Evolutionary conservation across 306 rosid species (phyloP).

Genomic region (Ammopiptanthus mongolicus): DNA sequence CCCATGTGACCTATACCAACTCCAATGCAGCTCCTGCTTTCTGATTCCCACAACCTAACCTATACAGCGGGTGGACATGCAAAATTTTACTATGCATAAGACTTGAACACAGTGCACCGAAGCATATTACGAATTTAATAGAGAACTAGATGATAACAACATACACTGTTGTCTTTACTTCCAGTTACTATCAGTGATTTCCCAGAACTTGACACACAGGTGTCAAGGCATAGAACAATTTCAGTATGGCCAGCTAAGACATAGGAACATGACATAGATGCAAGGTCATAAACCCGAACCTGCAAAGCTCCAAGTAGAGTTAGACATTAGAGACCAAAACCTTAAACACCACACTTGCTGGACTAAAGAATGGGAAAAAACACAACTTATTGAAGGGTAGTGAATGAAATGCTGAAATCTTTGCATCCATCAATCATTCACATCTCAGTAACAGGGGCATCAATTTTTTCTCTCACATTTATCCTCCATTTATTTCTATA

Average conservation of each 20-base stretch:
- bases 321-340: constrained; percentile 7
- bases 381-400: not conserved
- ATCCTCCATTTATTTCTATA: not conserved
- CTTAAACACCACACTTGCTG: not conserved
- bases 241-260: constrained; percentile 87
- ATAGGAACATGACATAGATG: constrained; percentile 84
- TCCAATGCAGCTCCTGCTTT: constrained; percentile 73
- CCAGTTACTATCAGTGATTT: constrained; percentile 69
- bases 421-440: constrained; percentile 5
- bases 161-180: constrained; percentile 89
- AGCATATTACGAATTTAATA: constrained; percentile 10
- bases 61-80: constrained; percentile 29
- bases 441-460: not conserved
- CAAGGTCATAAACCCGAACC: constrained; percentile 86
- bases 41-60: constrained; percentile 96
- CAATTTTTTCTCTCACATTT: not conserved
- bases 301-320: constrained; percentile 46
- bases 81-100: not conserved
- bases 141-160: constrained; percentile 25
- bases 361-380: not conserved
- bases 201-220: constrained; percentile 79
- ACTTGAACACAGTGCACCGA: not conserved
- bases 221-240: constrained; percentile 76
- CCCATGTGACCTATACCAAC: constrained; percentile 83
- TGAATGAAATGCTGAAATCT: constrained; percentile 19